phyloP scores from a whole-genome alignment of 2,329 filamentous ascomycete species.

The Colletotrichum melonis region DNA sequence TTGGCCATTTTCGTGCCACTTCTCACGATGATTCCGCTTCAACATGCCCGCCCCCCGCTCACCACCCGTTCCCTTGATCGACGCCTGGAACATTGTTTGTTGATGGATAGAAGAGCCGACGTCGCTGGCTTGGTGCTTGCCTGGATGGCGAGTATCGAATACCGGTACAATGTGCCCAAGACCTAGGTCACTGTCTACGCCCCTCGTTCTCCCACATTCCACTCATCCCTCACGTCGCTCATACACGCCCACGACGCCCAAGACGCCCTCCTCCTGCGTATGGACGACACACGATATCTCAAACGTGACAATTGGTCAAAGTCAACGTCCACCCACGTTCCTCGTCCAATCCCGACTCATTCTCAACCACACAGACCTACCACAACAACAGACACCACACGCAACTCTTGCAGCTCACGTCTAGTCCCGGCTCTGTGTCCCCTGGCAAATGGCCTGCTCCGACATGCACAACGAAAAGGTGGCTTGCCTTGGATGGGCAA shows the following conservation, averaged over 20 bases:
- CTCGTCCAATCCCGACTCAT: conserved; percentile 8
- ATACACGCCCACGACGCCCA: neutral
- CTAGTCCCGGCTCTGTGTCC: conserved; percentile 9
- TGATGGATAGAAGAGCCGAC: neutral
- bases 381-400: neutral
- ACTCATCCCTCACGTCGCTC: conserved; percentile 28
- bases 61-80: conserved; percentile 27
- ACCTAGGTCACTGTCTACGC: neutral
- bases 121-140: too few species aligned
- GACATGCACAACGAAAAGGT: neutral
- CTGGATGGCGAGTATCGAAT: neutral
- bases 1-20: neutral
- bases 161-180: too few species aligned
- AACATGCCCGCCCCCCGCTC: neutral
- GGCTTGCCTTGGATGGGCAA: conserved; percentile 22
- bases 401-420: neutral
- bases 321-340: neutral
- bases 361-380: conserved; percentile 15
- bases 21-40: neutral
- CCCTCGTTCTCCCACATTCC: conserved; percentile 18
- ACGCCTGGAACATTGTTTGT: neutral
- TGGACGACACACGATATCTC: neutral
- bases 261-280: neutral
- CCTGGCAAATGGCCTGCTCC: neutral
- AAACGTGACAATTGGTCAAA: neutral